Percentiles rank a stretch among this genome's conserved stretches.
These are phyloP conservation scores for Coffea canephora DNA, from an alignment of 257 asterid genomes.

Conservation along the genomic window DNA sequence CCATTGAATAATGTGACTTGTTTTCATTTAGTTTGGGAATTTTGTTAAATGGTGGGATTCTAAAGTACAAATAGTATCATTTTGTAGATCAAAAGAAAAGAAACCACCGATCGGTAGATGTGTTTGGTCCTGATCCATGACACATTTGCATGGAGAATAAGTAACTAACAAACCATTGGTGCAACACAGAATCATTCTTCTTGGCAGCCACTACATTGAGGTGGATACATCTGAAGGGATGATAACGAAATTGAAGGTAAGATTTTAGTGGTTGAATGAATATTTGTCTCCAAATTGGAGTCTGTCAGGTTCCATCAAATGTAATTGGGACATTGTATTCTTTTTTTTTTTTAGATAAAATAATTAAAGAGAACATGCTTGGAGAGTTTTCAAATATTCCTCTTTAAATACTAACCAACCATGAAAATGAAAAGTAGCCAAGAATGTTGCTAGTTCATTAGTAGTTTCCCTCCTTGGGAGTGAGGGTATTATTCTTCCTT, in stretches of 20 bases:
- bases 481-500: constrained; percentile 36
- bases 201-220: not conserved
- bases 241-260: not conserved
- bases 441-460: no score
- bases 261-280: not conserved
- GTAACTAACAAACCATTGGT: no score
- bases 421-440: not conserved
- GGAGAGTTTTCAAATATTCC: not conserved
- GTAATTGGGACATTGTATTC: not conserved
- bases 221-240: not conserved
- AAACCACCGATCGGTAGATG: not conserved
- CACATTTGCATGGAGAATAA: not conserved
- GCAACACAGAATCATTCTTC: not conserved
- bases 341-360: not conserved
- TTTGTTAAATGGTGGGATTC: not conserved
- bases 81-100: not conserved
- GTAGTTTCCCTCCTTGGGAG: not conserved
- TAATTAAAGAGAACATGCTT: not conserved
- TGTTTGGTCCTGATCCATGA: not conserved
- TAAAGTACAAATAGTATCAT: not conserved
- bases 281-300: not conserved
- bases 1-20: no score
- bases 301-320: not conserved
- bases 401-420: constrained; percentile 14
- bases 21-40: no score